A percentile compares a stretch with the other conserved stretches of the same genome.
phyloP scores from a whole-genome alignment of 805 yeast genomes.

The Saturnispora ahearnii region DNA sequence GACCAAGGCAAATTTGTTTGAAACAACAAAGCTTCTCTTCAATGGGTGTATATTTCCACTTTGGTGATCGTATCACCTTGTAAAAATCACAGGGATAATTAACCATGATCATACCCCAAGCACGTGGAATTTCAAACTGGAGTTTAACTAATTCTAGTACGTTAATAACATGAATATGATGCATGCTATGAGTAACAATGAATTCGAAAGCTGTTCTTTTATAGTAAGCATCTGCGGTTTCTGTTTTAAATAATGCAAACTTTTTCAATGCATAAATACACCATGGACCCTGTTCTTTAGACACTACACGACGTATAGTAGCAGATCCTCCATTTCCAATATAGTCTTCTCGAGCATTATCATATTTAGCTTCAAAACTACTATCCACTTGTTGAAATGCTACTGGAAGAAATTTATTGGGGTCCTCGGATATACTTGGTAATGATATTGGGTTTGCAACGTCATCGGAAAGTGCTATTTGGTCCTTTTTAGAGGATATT shows the following conservation, averaged over 20 bases:
- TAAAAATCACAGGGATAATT: slow-evolving; percentile 56
- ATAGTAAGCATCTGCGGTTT: slow-evolving; percentile 51
- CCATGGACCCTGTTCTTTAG: slow-evolving; percentile 28
- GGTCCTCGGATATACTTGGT: slow-evolving; percentile 54
- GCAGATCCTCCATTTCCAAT: slow-evolving; percentile 71
- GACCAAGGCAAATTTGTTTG: slow-evolving; percentile 57
- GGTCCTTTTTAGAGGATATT: background rate
- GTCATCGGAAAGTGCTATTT: background rate
- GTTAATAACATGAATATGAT: slow-evolving; percentile 50
- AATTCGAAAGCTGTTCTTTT: slow-evolving; percentile 55
- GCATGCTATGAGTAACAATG: slow-evolving; percentile 45
- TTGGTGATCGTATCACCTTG: slow-evolving; percentile 42
- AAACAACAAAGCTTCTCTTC: slow-evolving; percentile 55
- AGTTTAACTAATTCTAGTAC: slow-evolving; percentile 48
- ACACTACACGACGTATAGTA: slow-evolving; percentile 43
- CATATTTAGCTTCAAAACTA: slow-evolving; percentile 48
- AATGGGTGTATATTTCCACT: slow-evolving; percentile 45
- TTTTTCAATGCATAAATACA: slow-evolving; percentile 53
- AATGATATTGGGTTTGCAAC: slow-evolving; percentile 20
- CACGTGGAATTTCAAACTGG: slow-evolving; percentile 50
- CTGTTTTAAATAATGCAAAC: slow-evolving; percentile 39
- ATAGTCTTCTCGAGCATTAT: slow-evolving; percentile 30
- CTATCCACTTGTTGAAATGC: slow-evolving; percentile 40
- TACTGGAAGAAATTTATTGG: slow-evolving; percentile 53
- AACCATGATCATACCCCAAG: slow-evolving; percentile 73